Conservation (phyloP, 371 early-diverging fungal genomes). For the Blyttiomyces sp. region DNA sequence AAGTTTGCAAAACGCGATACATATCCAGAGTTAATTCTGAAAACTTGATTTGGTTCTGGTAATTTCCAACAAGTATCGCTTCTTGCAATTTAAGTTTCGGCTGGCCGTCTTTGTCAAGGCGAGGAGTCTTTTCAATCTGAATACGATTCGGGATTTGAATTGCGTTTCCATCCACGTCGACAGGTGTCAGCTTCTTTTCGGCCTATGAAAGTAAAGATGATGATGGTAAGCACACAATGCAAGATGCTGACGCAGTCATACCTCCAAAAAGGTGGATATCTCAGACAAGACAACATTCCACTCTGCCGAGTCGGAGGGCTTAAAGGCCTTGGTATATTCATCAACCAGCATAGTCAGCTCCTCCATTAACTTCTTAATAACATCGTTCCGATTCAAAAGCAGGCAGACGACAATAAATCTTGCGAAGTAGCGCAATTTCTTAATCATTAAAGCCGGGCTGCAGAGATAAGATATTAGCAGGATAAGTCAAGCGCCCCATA, state of each 20-base stretch:
- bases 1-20: conserved; percentile 89
- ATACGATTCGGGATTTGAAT: conserved; percentile 64
- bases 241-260: conserved; percentile 18
- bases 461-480: neutral
- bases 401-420: conserved; percentile 94
- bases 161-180: conserved; percentile 54
- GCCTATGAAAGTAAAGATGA: conserved; percentile 56
- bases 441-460: conserved; percentile 87
- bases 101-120: conserved; percentile 47
- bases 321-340: conserved; percentile 79
- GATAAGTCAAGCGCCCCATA: neutral
- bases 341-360: conserved; percentile 81
- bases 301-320: conserved; percentile 85
- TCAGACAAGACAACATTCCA: conserved; percentile 92
- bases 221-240: neutral
- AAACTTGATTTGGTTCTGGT: conserved; percentile 90
- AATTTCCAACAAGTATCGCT: conserved; percentile 90
- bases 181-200: conserved; percentile 78
- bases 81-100: conserved; percentile 68
- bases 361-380: conserved; percentile 72
- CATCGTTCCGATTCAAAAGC: conserved; percentile 76
- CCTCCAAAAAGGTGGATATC: conserved; percentile 83
- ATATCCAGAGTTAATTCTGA: conserved; percentile 93
- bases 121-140: conserved; percentile 46
- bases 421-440: conserved; percentile 94